Base-by-base conservation (phyloP, 495 filamentous ascomycete species). In the Penicillium taxi region DNA sequence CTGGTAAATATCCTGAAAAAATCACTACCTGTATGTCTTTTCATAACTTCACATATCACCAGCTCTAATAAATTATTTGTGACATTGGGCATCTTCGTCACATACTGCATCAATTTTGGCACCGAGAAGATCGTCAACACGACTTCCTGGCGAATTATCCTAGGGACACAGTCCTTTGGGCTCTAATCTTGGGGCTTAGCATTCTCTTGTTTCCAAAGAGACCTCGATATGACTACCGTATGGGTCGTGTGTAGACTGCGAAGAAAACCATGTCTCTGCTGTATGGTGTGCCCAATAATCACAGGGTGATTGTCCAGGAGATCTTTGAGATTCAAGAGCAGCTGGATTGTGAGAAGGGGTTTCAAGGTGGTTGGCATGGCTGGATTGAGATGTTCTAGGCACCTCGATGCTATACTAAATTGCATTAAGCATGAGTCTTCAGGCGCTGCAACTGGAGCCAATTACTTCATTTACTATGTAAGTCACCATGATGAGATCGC, bases 11-110 rank as follows among this genome's bases (percentile, higher is more conserved):
- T 29, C 24, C 22, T 4, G 22, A 28, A 11, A 6, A 1, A 9
- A 4, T 21, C 9, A 14, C 22, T 32, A 25, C 5, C n/a, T n/a
- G n/a, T n/a, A n/a, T n/a, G n/a, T n/a, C n/a, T n/a, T n/a, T n/a
- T n/a, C n/a, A n/a, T n/a, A 16, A 18, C 9, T 18, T 32, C 15
- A 18, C 14, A 4, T 5, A 25, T 5, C 17, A 3, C 29, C 31
- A 60, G 60, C 27, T 58, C 58, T 51, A 90, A 93, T 59, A 84
- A 91, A 59, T 69, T 91, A 5, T 86, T 90, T 64, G 82, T 93
- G 56, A 90, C 86, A 0, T 58, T 86, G 29, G 86, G 86, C 23
- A 91, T 90, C 47, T 85, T 86, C 59, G 67, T 78, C 6, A 80
- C 84, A 34, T 74, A 85, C 51, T 80, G 80, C 60, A 76, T 90